phyloP scores from a whole-genome alignment of 2,329 filamentous ascomycete genomes.

The Sclerotinia nivalis region DNA sequence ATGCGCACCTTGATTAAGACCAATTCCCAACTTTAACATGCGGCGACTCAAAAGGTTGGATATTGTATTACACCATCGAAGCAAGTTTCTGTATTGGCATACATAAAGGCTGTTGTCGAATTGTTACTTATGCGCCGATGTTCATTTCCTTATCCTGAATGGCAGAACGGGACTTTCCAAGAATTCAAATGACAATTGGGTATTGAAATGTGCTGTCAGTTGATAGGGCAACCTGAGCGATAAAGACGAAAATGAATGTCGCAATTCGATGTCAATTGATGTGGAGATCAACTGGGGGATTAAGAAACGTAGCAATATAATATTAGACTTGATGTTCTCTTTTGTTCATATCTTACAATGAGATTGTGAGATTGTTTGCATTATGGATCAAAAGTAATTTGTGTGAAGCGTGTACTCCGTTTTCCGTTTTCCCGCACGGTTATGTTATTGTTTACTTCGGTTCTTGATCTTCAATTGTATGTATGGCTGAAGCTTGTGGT shows the following conservation, averaged over 20 bases:
- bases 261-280: not conserved
- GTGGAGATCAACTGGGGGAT: not conserved
- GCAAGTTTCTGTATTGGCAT: slow-evolving; percentile 4
- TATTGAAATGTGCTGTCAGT: slow-evolving; percentile 12
- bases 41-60: slow-evolving; percentile 19
- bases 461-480: not conserved
- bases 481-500: slow-evolving; percentile 1
- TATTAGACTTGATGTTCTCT: not conserved
- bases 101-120: slow-evolving; percentile 11
- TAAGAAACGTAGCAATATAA: not conserved
- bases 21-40: slow-evolving; percentile 24
- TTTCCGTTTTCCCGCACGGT: slow-evolving; percentile 20
- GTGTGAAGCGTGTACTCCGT: not conserved
- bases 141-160: not conserved
- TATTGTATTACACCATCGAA: slow-evolving; percentile 19
- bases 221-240: slow-evolving; percentile 20
- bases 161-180: not conserved
- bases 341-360: slow-evolving; percentile 14
- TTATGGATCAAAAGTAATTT: slow-evolving; percentile 6
- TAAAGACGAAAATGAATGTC: not conserved
- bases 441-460: slow-evolving; percentile 18
- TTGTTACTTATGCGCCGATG: not conserved
- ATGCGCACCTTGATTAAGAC: slow-evolving; percentile 26
- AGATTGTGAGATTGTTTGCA: slow-evolving; percentile 12
- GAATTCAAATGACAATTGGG: slow-evolving; percentile 9